Percentiles rank a stretch among this genome's conserved stretches.
Evolutionary conservation across 2,329 filamentous ascomycete genomes (phyloP).

Genomic region (Cladophialophora yegresii): DNA sequence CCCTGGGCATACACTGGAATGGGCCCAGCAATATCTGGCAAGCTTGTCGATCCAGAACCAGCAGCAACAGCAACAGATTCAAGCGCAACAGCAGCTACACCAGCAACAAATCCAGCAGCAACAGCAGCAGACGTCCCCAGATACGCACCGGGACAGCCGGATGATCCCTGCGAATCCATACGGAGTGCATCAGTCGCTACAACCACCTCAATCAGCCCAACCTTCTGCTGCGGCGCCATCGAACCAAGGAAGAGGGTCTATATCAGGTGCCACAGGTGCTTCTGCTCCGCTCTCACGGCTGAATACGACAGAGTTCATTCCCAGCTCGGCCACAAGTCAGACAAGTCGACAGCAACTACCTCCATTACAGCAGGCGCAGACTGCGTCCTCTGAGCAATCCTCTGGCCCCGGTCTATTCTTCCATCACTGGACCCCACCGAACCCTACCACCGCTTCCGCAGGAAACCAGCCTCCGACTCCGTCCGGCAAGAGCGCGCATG

Average conservation of each 20-base stretch:
- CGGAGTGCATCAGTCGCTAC: conserved; percentile 30
- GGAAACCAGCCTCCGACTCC: conserved; percentile 71
- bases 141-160: conserved; percentile 40
- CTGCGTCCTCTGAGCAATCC: conserved; percentile 58
- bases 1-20: conserved; percentile 64
- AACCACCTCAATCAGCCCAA: conserved; percentile 30
- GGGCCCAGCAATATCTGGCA: conserved; percentile 66
- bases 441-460: conserved; percentile 58
- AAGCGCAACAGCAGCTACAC: conserved; percentile 33
- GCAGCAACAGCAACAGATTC: conserved; percentile 45
- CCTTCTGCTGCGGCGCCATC: conserved; percentile 31
- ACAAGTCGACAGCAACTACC: conserved; percentile 50
- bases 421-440: conserved; percentile 88
- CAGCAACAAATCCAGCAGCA: conserved; percentile 33
- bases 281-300: conserved; percentile 44
- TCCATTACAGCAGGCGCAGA: conserved; percentile 57
- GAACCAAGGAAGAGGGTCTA: conserved; percentile 33
- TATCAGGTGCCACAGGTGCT: conserved; percentile 39
- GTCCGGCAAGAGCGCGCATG: conserved; percentile 67
- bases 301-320: conserved; percentile 46
- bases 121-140: conserved; percentile 34
- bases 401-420: conserved; percentile 80
- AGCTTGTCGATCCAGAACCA: conserved; percentile 46
- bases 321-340: conserved; percentile 38
- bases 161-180: conserved; percentile 44